These are phyloP conservation scores for Ceratonia siliqua DNA, from an alignment of 306 rosid genomes.

Conservation along the genomic window DNA sequence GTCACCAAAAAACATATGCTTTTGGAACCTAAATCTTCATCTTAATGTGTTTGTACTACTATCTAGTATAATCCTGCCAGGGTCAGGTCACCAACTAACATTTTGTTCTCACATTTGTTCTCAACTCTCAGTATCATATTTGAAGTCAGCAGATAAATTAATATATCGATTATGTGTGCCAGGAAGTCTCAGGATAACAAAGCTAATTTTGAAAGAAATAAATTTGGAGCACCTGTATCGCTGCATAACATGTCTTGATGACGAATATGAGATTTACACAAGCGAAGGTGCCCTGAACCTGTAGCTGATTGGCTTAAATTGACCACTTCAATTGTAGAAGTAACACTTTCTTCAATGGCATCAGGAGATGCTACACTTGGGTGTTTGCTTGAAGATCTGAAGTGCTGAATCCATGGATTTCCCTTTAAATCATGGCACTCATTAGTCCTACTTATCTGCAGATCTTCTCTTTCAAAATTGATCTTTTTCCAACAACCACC, in stretches of 20 bases:
- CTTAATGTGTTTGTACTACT: too few relatives aligned
- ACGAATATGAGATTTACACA: background rate
- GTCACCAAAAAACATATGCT: too few relatives aligned
- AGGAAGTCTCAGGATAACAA: background rate
- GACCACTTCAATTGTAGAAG: constrained; percentile 2
- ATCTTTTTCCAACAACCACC: constrained; percentile 50
- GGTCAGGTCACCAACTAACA: too few relatives aligned
- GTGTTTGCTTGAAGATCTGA: constrained; percentile 34
- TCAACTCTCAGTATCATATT: too few relatives aligned
- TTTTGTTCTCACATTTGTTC: too few relatives aligned
- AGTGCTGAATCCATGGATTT: constrained; percentile 59
- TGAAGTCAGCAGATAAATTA: background rate
- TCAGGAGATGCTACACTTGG: constrained; percentile 30
- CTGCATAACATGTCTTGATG: background rate
- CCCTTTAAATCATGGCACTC: constrained; percentile 31
- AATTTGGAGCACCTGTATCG: constrained; percentile 36
- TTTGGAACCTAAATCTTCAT: too few relatives aligned
- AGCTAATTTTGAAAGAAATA: background rate
- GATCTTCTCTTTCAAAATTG: constrained; percentile 38
- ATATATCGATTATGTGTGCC: background rate
- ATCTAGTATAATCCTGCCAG: too few relatives aligned
- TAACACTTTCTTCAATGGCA: background rate
- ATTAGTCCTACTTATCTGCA: constrained; percentile 13
- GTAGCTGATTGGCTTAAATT: constrained; percentile 11
- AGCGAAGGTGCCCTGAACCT: constrained; percentile 12